Evolutionary conservation across 305 asterid species (phyloP).

Genomic region (Lippia alba): DNA sequence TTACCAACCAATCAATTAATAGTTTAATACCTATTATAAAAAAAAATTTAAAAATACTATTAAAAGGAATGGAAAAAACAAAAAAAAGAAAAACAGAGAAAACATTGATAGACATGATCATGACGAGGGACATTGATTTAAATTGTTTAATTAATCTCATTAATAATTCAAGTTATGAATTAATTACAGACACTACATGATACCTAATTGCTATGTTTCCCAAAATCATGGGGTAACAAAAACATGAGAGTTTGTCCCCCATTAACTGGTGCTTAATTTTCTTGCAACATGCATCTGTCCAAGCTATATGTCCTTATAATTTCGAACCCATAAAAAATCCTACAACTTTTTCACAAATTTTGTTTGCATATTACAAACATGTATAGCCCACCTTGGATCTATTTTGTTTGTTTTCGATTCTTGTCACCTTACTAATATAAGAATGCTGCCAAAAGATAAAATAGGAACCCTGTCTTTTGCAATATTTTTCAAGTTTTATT

Average conservation of each 20-base stretch:
- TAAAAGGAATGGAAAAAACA: neutral
- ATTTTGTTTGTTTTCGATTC: constrained; percentile 22
- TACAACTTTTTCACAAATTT: neutral
- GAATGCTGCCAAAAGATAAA: constrained; percentile 28
- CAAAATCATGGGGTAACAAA: constrained; percentile 21
- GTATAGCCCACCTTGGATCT: constrained; percentile 29
- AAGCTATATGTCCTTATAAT: constrained; percentile 17
- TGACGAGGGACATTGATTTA: constrained; percentile 7
- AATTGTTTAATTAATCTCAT: neutral
- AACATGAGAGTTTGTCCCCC: constrained; percentile 19
- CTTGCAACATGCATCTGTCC: neutral
- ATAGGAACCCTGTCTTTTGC: neutral
- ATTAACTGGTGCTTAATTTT: neutral
- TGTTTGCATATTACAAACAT: constrained; percentile 13
- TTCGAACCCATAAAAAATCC: neutral
- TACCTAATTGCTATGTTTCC: constrained; percentile 13
- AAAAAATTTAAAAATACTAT: no score
- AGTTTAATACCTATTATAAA: neutral
- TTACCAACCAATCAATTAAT: neutral
- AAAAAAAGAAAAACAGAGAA: neutral
- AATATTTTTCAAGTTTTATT: neutral
- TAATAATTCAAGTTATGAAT: neutral
- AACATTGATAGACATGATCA: neutral
- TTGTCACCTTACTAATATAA: constrained; percentile 4
- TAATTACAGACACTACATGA: constrained; percentile 12